These are phyloP conservation scores for Cyberlindnera mycetangii DNA, from an alignment of 805 yeast species.

Conservation along the genomic window DNA sequence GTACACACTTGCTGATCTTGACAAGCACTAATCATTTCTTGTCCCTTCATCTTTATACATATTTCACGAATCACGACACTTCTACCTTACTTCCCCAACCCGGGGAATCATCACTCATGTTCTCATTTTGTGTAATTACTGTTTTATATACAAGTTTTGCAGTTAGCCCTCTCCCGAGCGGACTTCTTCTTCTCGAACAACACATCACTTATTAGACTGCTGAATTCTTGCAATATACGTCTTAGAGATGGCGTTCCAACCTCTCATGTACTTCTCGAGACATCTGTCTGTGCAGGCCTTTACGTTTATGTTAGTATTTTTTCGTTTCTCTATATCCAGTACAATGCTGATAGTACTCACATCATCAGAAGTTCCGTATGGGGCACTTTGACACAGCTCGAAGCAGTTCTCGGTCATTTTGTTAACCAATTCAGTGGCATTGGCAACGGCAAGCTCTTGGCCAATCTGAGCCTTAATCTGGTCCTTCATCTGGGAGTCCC, in stretches of 20 bases:
- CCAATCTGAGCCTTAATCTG: constrained; percentile 68
- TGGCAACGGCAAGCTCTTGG: constrained; percentile 86
- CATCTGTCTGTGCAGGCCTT: constrained; percentile 69
- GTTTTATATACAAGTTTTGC: constrained; percentile 5
- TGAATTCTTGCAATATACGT: constrained; percentile 76
- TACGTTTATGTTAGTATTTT: constrained; percentile 2
- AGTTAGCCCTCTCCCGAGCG: background rate
- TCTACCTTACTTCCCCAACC: background rate
- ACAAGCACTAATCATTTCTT: constrained; percentile 2
- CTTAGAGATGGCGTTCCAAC: constrained; percentile 84
- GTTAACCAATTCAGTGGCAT: constrained; percentile 83
- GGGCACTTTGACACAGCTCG: constrained; percentile 67
- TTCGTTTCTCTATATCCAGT: background rate
- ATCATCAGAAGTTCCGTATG: constrained; percentile 56
- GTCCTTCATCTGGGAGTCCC: constrained; percentile 45
- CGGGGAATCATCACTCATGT: background rate
- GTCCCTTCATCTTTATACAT: no score
- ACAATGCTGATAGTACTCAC: no score
- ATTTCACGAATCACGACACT: background rate
- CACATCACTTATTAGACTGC: constrained; percentile 32
- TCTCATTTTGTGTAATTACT: background rate
- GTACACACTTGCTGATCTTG: constrained; percentile 19
- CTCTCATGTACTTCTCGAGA: constrained; percentile 81
- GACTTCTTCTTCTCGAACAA: background rate
- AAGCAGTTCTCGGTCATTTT: constrained; percentile 86